Conservation (phyloP, 192 early-diverging fungal species). For the Coemansia sp. region DNA sequence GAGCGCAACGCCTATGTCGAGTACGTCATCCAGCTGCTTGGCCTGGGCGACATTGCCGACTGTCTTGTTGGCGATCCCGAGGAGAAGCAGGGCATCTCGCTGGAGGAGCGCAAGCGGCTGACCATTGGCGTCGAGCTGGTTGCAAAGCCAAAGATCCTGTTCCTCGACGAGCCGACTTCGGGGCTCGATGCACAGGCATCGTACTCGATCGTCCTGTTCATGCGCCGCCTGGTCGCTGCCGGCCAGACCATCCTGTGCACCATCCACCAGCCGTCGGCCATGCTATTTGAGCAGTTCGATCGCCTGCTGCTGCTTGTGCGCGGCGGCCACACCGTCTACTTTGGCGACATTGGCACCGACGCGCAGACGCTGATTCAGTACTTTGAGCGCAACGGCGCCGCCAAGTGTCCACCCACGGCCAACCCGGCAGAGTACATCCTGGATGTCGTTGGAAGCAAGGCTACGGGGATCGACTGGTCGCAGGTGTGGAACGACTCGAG, state of each 20-base stretch:
- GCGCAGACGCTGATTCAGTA: slow-evolving; percentile 66
- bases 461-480: slow-evolving; percentile 63
- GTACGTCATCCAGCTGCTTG: slow-evolving; percentile 68
- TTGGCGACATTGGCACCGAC: slow-evolving; percentile 76
- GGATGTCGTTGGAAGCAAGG: slow-evolving; percentile 64
- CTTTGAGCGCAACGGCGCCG: slow-evolving; percentile 78
- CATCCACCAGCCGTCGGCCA: slow-evolving; percentile 79
- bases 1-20: slow-evolving; percentile 73
- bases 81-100: slow-evolving; percentile 70
- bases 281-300: slow-evolving; percentile 80
- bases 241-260: slow-evolving; percentile 71
- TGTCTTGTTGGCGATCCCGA: slow-evolving; percentile 70
- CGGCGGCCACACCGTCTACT: slow-evolving; percentile 77
- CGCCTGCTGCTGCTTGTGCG: slow-evolving; percentile 72
- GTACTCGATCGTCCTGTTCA: slow-evolving; percentile 68
- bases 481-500: slow-evolving; percentile 66
- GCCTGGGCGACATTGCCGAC: slow-evolving; percentile 66
- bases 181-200: slow-evolving; percentile 76
- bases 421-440: slow-evolving; percentile 89
- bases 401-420: slow-evolving; percentile 60
- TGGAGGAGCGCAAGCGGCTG: slow-evolving; percentile 81
- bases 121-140: slow-evolving; percentile 82
- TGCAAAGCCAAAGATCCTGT: slow-evolving; percentile 73
- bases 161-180: slow-evolving; percentile 85
- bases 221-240: slow-evolving; percentile 61